Percentiles rank a stretch among this genome's conserved stretches.
phyloP scores from a whole-genome alignment of 2,329 filamentous ascomycete species.

The Fusarium oxysporum region DNA sequence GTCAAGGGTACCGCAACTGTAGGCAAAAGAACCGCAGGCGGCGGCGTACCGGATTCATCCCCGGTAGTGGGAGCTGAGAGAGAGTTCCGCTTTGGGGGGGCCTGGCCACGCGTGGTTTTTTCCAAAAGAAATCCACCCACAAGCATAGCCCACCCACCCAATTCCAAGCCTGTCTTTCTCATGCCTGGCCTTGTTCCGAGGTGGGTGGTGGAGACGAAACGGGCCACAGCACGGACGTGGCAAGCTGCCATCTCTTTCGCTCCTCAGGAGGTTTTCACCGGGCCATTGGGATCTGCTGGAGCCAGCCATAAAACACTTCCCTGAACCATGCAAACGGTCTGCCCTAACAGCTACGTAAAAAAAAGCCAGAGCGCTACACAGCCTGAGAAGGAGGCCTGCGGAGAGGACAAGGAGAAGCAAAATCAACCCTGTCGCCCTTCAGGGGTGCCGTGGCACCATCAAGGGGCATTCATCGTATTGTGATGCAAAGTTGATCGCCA shows the following conservation, averaged over 20 bases:
- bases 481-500: conserved; percentile 19
- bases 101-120: conserved; percentile 41
- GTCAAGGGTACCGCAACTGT: conserved; percentile 17
- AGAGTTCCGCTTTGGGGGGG: conserved; percentile 18
- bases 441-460: conserved; percentile 41
- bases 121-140: conserved; percentile 15
- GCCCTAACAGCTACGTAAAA: conserved; percentile 24
- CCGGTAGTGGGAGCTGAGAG: conserved; percentile 27
- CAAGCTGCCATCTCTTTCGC: conserved; percentile 34
- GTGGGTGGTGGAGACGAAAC: conserved; percentile 26
- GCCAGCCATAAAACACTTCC: conserved; percentile 27
- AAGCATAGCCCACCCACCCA: conserved; percentile 8
- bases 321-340: conserved; percentile 32
- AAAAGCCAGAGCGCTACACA: conserved; percentile 22
- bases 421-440: conserved; percentile 23
- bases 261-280: conserved; percentile 6
- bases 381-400: conserved; percentile 21
- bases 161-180: conserved; percentile 14
- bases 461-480: conserved; percentile 23
- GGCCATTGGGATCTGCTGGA: conserved; percentile 40
- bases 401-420: conserved; percentile 11
- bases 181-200: conserved; percentile 26
- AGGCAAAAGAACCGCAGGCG: conserved; percentile 20
- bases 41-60: conserved; percentile 37
- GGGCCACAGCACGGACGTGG: conserved; percentile 41